Base-by-base conservation (phyloP, 208 protist genomes). In the Leishmania gerbilli region DNA sequence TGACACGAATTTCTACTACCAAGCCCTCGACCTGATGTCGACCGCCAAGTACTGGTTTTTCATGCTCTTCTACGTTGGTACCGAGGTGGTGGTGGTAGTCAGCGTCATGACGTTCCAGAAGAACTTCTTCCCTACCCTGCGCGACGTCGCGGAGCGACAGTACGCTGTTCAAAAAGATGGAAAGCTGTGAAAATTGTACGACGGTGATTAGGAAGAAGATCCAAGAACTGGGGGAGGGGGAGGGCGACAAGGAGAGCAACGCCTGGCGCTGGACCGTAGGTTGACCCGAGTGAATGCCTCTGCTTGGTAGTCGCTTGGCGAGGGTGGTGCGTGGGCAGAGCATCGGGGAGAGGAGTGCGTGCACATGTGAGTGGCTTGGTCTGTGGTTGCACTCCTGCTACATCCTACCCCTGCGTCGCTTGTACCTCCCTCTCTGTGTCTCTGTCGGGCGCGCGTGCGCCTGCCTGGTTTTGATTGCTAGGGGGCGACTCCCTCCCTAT, bases 31-130 rank as follows among this genome's bases (percentile, higher is more conserved):
- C 42, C 65, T 97, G 21, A 89, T 92, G 82, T 53, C 79, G 4
- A 90, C 79, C 21, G 85, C 60, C 1, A 92, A 95, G 79, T 97
- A 95, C 78, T 98, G 94, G 92, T 79, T 95, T 13, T 96, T 92
- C 71, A 24, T 93, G 53, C 47, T 97, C 53, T 75, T 97, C 65
- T 91, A 86, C 65, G 40, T 93, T 0, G 80, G 92, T 40, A 71
- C 68, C 53, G 77, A 92, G 31, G 83, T 95, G 53, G 78, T 90
- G 6, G 76, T 95, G 31, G 86, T 91, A 45, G 72, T 98, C 31
- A 83, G 82, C 51, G 65, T 81, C 60, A 76, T 94, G n/a, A 89
- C 87, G 60, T 87, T 96, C 51, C 85, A 90, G 65, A 93, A 92
- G 77, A 31, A 76, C 53, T 42, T 92, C 11, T 95, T 90, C 40